phyloP scores from a whole-genome alignment of 768 basidiomycete genomes.

The Leccinum subtestaceum region DNA sequence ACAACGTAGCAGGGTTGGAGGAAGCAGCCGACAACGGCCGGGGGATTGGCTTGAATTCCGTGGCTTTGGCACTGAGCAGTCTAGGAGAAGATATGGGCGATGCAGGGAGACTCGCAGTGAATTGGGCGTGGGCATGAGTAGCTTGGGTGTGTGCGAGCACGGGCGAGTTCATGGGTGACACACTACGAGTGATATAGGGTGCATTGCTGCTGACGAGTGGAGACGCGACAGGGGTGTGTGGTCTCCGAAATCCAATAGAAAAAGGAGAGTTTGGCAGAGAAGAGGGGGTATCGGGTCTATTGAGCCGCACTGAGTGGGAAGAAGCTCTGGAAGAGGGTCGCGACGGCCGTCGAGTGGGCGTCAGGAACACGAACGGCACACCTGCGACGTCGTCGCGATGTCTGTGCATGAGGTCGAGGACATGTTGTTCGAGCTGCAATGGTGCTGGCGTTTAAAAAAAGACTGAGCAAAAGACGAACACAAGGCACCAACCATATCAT shows the following conservation, averaged over 20 bases:
- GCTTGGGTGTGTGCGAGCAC: constrained; percentile 55
- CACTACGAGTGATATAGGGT: constrained; percentile 55
- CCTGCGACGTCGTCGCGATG: constrained; percentile 83
- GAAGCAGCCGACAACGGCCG: constrained; percentile 74
- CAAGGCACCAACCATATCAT: constrained; percentile 54
- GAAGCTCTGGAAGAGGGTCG: constrained; percentile 81
- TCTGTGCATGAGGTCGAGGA: constrained; percentile 94
- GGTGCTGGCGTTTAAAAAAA: constrained; percentile 16
- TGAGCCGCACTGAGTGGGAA: constrained; percentile 62
- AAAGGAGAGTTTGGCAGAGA: constrained; percentile 78
- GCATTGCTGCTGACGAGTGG: constrained; percentile 62
- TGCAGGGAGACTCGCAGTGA: constrained; percentile 76
- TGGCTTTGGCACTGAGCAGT: constrained; percentile 85
- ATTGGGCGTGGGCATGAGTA: constrained; percentile 56
- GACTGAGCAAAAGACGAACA: constrained; percentile 6
- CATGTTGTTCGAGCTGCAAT: constrained; percentile 76
- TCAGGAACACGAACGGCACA: constrained; percentile 80
- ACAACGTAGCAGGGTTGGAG: constrained; percentile 50
- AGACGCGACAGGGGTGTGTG: constrained; percentile 76
- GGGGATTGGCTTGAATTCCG: constrained; percentile 82
- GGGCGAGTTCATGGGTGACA: constrained; percentile 64
- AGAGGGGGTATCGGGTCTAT: constrained; percentile 72
- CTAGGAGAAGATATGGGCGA: constrained; percentile 86
- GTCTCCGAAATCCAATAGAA: constrained; percentile 67
- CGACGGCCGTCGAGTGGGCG: constrained; percentile 75